These are phyloP conservation scores for Mycena latifolia DNA, from an alignment of 768 basidiomycete species.

Conservation along the genomic window DNA sequence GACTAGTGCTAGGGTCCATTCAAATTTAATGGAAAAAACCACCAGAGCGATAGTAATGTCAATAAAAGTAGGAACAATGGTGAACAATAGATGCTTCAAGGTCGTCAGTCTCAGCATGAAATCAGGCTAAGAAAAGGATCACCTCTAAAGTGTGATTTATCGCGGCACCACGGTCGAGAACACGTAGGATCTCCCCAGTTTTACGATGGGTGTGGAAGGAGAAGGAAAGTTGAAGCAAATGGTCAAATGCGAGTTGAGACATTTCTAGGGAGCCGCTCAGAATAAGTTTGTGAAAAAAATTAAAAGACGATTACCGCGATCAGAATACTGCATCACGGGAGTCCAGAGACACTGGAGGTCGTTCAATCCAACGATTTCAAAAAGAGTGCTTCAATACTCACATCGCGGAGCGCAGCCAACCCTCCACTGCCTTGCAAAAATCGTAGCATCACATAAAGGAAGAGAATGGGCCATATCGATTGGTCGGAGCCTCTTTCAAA, in stretches of 20 bases:
- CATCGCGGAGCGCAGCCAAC: constrained; percentile 74
- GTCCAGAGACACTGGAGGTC: constrained; percentile 75
- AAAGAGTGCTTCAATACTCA: constrained; percentile 40
- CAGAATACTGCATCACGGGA: constrained; percentile 91
- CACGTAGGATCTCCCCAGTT: constrained; percentile 88
- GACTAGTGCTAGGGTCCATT: constrained; percentile 75
- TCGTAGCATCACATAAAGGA: constrained; percentile 75
- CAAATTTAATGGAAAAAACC: constrained; percentile 72
- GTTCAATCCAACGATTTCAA: neutral
- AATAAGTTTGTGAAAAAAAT: neutral
- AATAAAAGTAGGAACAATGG: constrained; percentile 83
- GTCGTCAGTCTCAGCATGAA: constrained; percentile 12
- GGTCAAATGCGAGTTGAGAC: constrained; percentile 88
- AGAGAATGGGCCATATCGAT: constrained; percentile 78
- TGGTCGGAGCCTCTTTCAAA: constrained; percentile 60
- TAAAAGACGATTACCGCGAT: constrained; percentile 61
- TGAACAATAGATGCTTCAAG: constrained; percentile 82
- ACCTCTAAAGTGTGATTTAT: constrained; percentile 88
- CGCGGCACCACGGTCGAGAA: constrained; percentile 86
- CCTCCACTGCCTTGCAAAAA: constrained; percentile 86
- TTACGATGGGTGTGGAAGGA: constrained; percentile 86
- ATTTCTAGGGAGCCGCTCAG: constrained; percentile 65
- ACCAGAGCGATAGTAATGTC: constrained; percentile 82
- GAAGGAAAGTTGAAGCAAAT: constrained; percentile 88
- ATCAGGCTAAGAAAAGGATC: constrained; percentile 23